Evolutionary conservation across 2,329 filamentous ascomycete species (phyloP).

Genomic region (Polychaeton citri): DNA sequence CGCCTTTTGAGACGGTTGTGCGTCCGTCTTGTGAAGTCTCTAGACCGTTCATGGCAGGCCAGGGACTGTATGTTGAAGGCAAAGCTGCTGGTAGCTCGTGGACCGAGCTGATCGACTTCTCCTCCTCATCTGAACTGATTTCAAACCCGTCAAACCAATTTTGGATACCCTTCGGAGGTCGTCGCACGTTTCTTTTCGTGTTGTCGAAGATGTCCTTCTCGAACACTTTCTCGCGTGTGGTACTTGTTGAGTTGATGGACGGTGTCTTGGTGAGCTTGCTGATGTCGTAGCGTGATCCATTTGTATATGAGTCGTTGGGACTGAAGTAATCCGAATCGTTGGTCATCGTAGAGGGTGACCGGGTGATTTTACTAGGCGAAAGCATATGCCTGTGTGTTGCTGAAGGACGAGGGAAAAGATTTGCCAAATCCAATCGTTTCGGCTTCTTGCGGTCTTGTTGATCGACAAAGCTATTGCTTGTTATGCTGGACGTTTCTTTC

Average conservation of each 20-base stretch:
- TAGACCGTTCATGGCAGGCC: background rate
- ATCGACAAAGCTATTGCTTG: slow-evolving; percentile 7
- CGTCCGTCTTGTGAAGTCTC: background rate
- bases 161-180: slow-evolving; percentile 34
- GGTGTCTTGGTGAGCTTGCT: slow-evolving; percentile 2
- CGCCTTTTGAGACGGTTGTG: background rate
- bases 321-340: slow-evolving; percentile 20
- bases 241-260: slow-evolving; percentile 1
- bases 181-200: slow-evolving; percentile 33
- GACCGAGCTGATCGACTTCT: background rate
- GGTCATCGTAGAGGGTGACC: slow-evolving; percentile 27
- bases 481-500: slow-evolving; percentile 14
- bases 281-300: slow-evolving; percentile 2
- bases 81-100: background rate
- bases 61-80: background rate
- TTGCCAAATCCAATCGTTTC: slow-evolving; percentile 27
- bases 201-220: slow-evolving; percentile 29
- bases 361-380: slow-evolving; percentile 26
- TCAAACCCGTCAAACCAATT: slow-evolving; percentile 38
- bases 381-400: slow-evolving; percentile 15
- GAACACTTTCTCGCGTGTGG: slow-evolving; percentile 12
- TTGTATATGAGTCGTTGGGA: slow-evolving; percentile 1
- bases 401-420: slow-evolving; percentile 24
- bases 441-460: slow-evolving; percentile 18
- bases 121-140: slow-evolving; percentile 15